Evolutionary conservation across 768 basidiomycete species (phyloP), one percentile per base, ranked within the genome.

Genomic region (Cystobasidiopsis lactophilus): DNA sequence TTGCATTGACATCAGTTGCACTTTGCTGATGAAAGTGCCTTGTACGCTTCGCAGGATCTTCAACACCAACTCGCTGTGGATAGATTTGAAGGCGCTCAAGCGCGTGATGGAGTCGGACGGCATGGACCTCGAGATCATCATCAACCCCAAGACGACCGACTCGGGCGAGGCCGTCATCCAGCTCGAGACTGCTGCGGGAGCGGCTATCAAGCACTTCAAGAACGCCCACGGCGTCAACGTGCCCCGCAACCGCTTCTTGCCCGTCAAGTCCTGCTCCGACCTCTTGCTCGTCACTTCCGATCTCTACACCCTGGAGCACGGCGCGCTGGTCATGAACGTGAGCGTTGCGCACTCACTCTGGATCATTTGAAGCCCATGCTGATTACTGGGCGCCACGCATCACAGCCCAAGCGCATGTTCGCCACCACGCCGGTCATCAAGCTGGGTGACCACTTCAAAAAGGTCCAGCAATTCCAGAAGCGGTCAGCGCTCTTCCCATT

Each of bases 361-460:
- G 23, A 13, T 23, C 33, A 24, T 10, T 21, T 41, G 26, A 52
- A 26, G 24, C 16, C 33, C 21, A 26, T 38, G 4, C 27, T 44
- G 45, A 35, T 4, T 10, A 5, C 10, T 5, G 21, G 19, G 16
- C 33, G 18, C 30, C 27, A 33, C 27, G 21, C 23, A 10, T 21
- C 35, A 50, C 44, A 56, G 64, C 76, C 76, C 56, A 71, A 74
- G 37, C 70, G 84, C 59, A 80, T 85, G 78, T 86, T 88, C 63
- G 76, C 74, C 62, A 62, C 76, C 19, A 70, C 84, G 26, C 91
- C 88, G n/a, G 85, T 91, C 46, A 83, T 95, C 74, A 93, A 93
- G 72, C 76, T 93, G 46, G 86, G 88, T 41, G 85, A 88, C 67
- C 82, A 83, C 66, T 93, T 96, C 77, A 93, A 89, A 75, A 89